These are phyloP conservation scores for Hymenoscyphus albidus DNA, from an alignment of 2,329 filamentous ascomycete genomes.

Conservation along the genomic window DNA sequence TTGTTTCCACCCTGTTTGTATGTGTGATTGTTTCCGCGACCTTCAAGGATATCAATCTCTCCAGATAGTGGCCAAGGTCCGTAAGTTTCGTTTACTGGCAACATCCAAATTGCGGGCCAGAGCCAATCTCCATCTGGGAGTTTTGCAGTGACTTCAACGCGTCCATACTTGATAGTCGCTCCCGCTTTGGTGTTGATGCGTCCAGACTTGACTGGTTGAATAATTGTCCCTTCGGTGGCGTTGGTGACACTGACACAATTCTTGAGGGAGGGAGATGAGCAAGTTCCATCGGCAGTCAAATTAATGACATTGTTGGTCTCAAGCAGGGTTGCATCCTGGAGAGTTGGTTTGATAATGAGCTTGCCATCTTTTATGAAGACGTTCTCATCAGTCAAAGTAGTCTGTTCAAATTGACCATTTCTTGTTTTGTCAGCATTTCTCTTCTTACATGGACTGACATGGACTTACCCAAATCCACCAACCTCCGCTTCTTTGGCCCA, in stretches of 20 bases:
- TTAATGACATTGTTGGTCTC: slow-evolving; percentile 65
- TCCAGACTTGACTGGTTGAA: slow-evolving; percentile 73
- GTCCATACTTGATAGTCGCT: slow-evolving; percentile 72
- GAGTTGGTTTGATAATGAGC: slow-evolving; percentile 72
- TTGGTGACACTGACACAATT: slow-evolving; percentile 72
- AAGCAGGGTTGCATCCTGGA: slow-evolving; percentile 66
- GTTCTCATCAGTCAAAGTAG: slow-evolving; percentile 69
- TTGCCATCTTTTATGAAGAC: slow-evolving; percentile 66
- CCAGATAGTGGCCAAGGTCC: slow-evolving; percentile 75
- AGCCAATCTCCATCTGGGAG: slow-evolving; percentile 79
- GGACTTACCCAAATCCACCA: slow-evolving; percentile 45
- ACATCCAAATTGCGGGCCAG: slow-evolving; percentile 91
- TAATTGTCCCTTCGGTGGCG: slow-evolving; percentile 69
- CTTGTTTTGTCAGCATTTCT: slow-evolving; percentile 39
- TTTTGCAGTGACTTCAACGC: slow-evolving; percentile 74
- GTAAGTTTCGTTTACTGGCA: slow-evolving; percentile 69
- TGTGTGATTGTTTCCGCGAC: slow-evolving; percentile 76
- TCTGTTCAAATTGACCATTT: slow-evolving; percentile 78
- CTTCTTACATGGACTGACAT: slow-evolving; percentile 40
- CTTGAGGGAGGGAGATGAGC: slow-evolving; percentile 56
- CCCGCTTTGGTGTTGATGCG: slow-evolving; percentile 72
- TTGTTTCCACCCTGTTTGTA: slow-evolving; percentile 77
- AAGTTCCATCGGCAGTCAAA: slow-evolving; percentile 61
- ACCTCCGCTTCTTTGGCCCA: slow-evolving; percentile 49
- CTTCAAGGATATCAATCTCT: slow-evolving; percentile 80